These are phyloP conservation scores for Raddia guianensis DNA, from an alignment of 176 grass and related monocot species.

Conservation along the genomic window DNA sequence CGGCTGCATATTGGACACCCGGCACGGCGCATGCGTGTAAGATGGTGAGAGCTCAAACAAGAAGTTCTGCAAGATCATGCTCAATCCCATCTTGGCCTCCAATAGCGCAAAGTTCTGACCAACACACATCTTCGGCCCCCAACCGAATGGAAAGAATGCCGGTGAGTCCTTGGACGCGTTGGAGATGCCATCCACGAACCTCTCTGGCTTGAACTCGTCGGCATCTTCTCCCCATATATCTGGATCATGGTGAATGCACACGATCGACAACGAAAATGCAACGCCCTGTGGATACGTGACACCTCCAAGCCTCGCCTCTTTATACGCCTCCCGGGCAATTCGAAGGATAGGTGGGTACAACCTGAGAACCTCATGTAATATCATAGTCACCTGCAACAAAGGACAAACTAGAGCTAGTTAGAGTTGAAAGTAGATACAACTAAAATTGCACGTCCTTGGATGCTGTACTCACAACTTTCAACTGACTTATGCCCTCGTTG, in stretches of 20 bases:
- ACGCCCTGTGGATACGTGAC: too few species aligned
- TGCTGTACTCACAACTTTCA: constrained; percentile 57
- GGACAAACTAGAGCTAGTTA: too few species aligned
- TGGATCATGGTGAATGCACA: background rate
- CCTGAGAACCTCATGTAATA: too few species aligned
- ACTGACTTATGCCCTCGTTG: constrained; percentile 44
- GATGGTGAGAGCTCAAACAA: constrained; percentile 49
- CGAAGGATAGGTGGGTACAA: too few species aligned
- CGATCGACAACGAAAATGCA: too few species aligned
- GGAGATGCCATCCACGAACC: constrained; percentile 50
- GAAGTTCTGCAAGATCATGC: constrained; percentile 45
- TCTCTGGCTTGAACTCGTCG: constrained; percentile 48
- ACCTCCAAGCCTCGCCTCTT: too few species aligned
- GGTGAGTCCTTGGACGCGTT: constrained; percentile 34
- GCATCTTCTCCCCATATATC: constrained; percentile 26
- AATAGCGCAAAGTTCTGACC: constrained; percentile 52
- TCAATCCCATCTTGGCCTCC: constrained; percentile 46
- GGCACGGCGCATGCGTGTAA: constrained; percentile 30
- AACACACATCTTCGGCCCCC: constrained; percentile 42
- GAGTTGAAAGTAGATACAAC: too few species aligned
- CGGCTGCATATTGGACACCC: background rate
- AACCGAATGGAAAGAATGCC: constrained; percentile 42
- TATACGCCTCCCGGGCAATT: too few species aligned
- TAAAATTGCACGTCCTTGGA: background rate
- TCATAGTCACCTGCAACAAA: too few species aligned